Conservation (phyloP, 768 basidiomycete genomes). For the Phylloporus arenicola region DNA sequence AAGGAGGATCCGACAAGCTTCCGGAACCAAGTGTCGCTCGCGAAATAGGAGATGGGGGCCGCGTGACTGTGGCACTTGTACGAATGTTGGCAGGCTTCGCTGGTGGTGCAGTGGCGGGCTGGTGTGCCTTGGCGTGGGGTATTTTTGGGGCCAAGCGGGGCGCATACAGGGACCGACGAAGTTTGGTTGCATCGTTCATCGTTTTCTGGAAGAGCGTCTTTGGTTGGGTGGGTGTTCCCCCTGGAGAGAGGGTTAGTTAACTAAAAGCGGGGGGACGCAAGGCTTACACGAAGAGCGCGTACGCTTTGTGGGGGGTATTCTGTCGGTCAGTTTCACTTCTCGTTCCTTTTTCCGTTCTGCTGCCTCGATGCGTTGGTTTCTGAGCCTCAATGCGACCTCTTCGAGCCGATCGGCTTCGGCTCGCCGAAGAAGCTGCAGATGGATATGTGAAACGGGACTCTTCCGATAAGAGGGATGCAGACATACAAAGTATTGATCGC, state of each 20-base stretch:
- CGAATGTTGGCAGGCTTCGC: conserved; percentile 30
- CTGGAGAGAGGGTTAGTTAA: conserved; percentile 24
- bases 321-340: conserved; percentile 71
- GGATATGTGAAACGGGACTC: conserved; percentile 6
- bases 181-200: conserved; percentile 60
- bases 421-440: conserved; percentile 46
- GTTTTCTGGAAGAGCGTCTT: conserved; percentile 78
- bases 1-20: conserved; percentile 5
- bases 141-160: conserved; percentile 52
- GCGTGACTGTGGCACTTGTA: conserved; percentile 44
- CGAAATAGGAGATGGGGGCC: conserved; percentile 21
- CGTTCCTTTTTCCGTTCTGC: conserved; percentile 73
- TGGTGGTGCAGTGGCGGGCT: conserved; percentile 30
- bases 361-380: conserved; percentile 60
- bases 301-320: conserved; percentile 62
- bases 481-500: conserved; percentile 62
- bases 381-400: conserved; percentile 55
- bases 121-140: conserved; percentile 40
- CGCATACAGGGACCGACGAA: conserved; percentile 57
- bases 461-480: not conserved
- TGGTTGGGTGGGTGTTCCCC: conserved; percentile 39
- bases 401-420: conserved; percentile 62
- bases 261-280: not conserved
- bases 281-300: conserved; percentile 50
- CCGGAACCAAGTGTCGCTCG: conserved; percentile 14